These are phyloP conservation scores for Suillus tomentosus DNA, from an alignment of 768 basidiomycete species.

Conservation along the genomic window DNA sequence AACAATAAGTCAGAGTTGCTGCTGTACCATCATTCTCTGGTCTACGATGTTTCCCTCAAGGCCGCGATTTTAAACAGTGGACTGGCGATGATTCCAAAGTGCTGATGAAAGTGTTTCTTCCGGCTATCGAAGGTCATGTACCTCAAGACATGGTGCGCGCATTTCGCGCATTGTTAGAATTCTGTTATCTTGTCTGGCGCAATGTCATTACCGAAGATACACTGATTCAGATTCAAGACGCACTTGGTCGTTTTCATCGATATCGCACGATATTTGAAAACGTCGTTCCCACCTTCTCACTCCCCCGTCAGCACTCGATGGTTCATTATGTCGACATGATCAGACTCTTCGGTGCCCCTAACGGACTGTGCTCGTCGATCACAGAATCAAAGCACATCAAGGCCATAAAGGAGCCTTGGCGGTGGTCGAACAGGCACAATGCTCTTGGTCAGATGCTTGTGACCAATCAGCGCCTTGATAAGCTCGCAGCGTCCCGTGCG, in stretches of 20 bases:
- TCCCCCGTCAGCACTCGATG: background rate
- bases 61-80: background rate
- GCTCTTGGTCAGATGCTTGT: conserved; percentile 1
- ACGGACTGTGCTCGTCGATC: background rate
- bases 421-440: background rate
- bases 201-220: background rate
- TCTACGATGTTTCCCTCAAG: background rate
- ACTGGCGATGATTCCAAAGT: background rate
- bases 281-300: background rate
- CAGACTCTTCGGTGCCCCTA: background rate
- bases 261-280: background rate
- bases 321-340: background rate
- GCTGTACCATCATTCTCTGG: too few relatives aligned
- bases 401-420: background rate
- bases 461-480: background rate
- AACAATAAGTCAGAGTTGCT: too few relatives aligned
- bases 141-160: background rate
- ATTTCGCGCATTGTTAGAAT: background rate
- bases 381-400: background rate
- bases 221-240: background rate
- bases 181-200: background rate
- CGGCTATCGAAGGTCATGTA: background rate
- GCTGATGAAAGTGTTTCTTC: background rate
- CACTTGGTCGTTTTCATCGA: background rate
- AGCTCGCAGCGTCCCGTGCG: background rate